phyloP scores from a whole-genome alignment of 306 rosid genomes.

The Fragaria ananassa region DNA sequence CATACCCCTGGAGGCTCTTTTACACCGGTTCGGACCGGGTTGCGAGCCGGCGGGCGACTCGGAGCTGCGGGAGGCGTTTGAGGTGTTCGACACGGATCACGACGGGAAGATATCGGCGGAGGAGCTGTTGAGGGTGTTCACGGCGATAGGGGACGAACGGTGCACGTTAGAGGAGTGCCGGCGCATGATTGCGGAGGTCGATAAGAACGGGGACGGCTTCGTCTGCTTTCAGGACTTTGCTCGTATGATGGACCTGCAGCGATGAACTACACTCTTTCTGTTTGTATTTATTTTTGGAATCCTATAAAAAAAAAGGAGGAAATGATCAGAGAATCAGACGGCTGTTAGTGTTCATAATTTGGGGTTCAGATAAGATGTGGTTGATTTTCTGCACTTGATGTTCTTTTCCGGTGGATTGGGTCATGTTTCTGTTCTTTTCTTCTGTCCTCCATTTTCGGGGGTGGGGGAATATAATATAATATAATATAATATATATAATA shows the following conservation, averaged over 20 bases:
- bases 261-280: not conserved
- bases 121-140: conserved; percentile 63
- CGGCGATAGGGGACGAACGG: conserved; percentile 65
- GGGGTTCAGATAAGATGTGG: too few relatives aligned
- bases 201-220: conserved; percentile 70
- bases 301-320: too few relatives aligned
- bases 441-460: too few relatives aligned
- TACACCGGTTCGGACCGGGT: conserved; percentile 44
- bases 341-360: too few relatives aligned
- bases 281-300: too few relatives aligned
- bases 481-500: too few relatives aligned
- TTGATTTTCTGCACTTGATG: too few relatives aligned
- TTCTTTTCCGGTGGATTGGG: too few relatives aligned
- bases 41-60: conserved; percentile 28
- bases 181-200: conserved; percentile 86
- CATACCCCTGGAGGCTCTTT: conserved; percentile 49
- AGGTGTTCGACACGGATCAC: conserved; percentile 65
- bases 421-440: too few relatives aligned
- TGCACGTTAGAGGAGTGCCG: conserved; percentile 88
- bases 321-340: too few relatives aligned
- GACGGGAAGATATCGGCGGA: conserved; percentile 88
- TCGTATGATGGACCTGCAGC: conserved; percentile 79
- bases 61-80: conserved; percentile 59
- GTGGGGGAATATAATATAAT: too few relatives aligned
- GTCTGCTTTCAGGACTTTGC: conserved; percentile 87